Base-by-base conservation (phyloP, 495 filamentous ascomycete genomes). In the Chaetomium tenue region DNA sequence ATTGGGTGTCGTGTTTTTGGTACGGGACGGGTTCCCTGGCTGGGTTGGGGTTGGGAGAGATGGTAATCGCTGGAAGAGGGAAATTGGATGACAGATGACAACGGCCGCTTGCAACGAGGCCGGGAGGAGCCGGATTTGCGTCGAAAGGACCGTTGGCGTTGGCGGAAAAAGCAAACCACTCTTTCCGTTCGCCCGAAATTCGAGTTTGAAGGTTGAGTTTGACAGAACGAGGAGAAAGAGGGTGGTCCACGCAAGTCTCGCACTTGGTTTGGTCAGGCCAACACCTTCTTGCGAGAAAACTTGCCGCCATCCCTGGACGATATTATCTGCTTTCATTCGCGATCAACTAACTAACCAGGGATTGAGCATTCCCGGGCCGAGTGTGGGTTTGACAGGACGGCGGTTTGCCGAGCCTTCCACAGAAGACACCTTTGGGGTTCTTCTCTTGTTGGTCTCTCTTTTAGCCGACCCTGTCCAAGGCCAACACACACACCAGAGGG, bases 81-180 rank as follows among this genome's bases (percentile, higher is more conserved):
- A 37, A 37, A 37, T 37, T 7, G 33, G 33, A 37, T 12, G 25
- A 52, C 20, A 50, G n/a, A n/a, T n/a, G n/a, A 20, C 46, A 6
- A 8, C 46, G 18, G n/a, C 46, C n/a, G 23, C 20, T n/a, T 50
- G 22, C 22, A 26, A n/a, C n/a, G n/a, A n/a, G 15, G 23, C 23
- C 48, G 48, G 48, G 48, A 26, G 48, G 48, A 52, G 48, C 48
- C 48, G 48, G 12, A 52, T 52, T 52, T 23, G 26, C 26, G 30
- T 13, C 25, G 50, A 28, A 8, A 54, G 51, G 18, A 30, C 51
- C 16, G 51, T 54, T 54, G 51, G 51, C 16, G 51, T 54, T 54
- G 51, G 51, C 26, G 51, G 26, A 33, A 33, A 54, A 33, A 54
- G 22, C 26, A 33, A 20, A 2, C 25, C 50, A 12, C 26, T 33